Evolutionary conservation across 2,329 filamentous ascomycete genomes (phyloP), one percentile per base, ranked within the genome.

Genomic region (Ascochyta clinopodiicola): DNA sequence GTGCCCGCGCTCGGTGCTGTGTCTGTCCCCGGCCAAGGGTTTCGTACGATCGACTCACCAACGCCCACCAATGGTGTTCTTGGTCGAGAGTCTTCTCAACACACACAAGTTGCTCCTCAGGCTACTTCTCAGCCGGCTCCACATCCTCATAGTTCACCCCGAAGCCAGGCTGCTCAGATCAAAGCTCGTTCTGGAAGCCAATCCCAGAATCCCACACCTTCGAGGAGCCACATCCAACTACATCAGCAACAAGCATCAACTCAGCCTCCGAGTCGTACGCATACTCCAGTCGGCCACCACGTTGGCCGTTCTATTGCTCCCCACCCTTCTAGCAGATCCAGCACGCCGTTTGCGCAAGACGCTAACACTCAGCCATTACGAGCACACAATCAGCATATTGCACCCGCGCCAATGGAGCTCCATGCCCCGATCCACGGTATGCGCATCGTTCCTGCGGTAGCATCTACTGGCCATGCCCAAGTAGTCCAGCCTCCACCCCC

Each of bases 291-390:
- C 24, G 44, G 50, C 34, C 60, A 64, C 24, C 60, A 57, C n/a
- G 44, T 52, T 44, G 56, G 61, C 13, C 69, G 68, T 34, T 63
- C 64, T 39, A 59, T 70, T 35, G 64, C 63, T 43, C 67, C 65
- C 17, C 63, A 69, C 39, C 66, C 64, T 48, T 51, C 58, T 21
- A 72, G 69, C 56, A 65, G 69, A 59, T 70, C 68, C 42, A 69
- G 56, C 47, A 71, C 69, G 36, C 69, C 69, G 25, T 63, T 66
- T 44, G 59, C 65, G 44, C 67, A 60, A 51, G 64, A 58, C 45
- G 55, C 63, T 45, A 44, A 61, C 55, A 53, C 50, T 39, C 63
- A 62, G 46, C 53, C 66, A 8, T 32, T 46, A 15, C 56, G 54
- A 44, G 47, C 61, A 51, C 39, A 60, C 51, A 60, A 56, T 53